Evolutionary conservation across 352 stramenopile species (phyloP).

Genomic region (Phytophthora idaei): DNA sequence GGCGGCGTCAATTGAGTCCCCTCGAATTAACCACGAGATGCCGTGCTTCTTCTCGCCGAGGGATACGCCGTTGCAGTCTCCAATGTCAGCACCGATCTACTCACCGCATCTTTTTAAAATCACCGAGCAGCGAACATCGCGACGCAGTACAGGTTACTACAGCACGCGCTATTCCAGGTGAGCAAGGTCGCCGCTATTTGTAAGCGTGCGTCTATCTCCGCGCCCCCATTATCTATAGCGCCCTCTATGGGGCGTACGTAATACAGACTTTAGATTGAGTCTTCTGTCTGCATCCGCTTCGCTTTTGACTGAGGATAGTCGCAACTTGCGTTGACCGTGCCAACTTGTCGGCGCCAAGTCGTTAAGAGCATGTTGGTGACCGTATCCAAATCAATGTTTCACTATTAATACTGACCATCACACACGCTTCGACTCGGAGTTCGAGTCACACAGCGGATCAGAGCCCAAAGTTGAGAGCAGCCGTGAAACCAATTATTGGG

Average conservation of each 20-base stretch:
- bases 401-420: neutral
- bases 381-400: neutral
- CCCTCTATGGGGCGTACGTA: constrained; percentile 18
- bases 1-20: constrained; percentile 33
- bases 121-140: constrained; percentile 29
- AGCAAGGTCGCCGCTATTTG: constrained; percentile 12
- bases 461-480: constrained; percentile 4
- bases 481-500: neutral
- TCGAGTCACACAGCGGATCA: neutral
- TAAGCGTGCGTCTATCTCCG: constrained; percentile 7
- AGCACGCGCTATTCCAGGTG: constrained; percentile 33
- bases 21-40: constrained; percentile 53
- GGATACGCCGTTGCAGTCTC: constrained; percentile 36
- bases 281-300: neutral
- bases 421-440: neutral
- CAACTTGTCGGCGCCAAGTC: neutral
- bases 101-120: constrained; percentile 46
- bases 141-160: constrained; percentile 30
- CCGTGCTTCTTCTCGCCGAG: constrained; percentile 62
- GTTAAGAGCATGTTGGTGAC: constrained; percentile 1
- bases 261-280: constrained; percentile 21
- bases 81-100: constrained; percentile 38
- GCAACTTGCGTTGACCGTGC: neutral
- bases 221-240: constrained; percentile 26
- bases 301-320: neutral